Percentiles rank a stretch among this genome's conserved stretches.
These are phyloP conservation scores for Mallotus nudiflorus DNA, from an alignment of 345 rosid species.

Conservation along the genomic window DNA sequence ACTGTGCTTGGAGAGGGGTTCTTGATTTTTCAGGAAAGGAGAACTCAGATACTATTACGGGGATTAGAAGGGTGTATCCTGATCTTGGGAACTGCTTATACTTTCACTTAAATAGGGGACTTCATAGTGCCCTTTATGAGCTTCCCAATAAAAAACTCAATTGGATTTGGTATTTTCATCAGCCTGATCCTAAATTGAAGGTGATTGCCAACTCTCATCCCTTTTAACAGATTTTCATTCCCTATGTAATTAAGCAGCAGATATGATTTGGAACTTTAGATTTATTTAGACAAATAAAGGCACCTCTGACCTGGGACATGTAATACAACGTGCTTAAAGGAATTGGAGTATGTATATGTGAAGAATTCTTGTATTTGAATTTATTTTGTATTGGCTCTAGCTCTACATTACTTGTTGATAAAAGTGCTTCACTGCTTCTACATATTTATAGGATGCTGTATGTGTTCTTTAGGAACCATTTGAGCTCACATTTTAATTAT, in stretches of 20 bases:
- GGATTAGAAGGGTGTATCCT: constrained; percentile 52
- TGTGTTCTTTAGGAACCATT: neutral
- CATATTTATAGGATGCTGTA: neutral
- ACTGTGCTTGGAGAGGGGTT: constrained; percentile 85
- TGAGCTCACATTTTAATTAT: neutral
- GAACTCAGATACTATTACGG: constrained; percentile 44
- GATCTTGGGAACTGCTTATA: constrained; percentile 72
- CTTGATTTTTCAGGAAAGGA: constrained; percentile 59
- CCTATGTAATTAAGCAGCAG: neutral
- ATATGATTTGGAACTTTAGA: neutral
- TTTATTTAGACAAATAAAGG: neutral
- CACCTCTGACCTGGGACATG: too few species aligned
- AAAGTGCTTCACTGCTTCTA: neutral
- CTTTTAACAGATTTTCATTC: neutral
- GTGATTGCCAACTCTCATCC: constrained; percentile 26
- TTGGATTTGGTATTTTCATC: constrained; percentile 82
- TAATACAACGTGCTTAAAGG: too few species aligned
- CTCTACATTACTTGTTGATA: neutral
- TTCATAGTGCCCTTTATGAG: constrained; percentile 63
- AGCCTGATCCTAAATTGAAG: constrained; percentile 64
- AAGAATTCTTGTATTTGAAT: neutral
- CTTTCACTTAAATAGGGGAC: constrained; percentile 47
- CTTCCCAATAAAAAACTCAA: constrained; percentile 57
- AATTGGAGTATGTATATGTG: too few species aligned
- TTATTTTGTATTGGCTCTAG: neutral